Evolutionary conservation across 495 filamentous ascomycete species (phyloP), one percentile per base, ranked within the genome.

Genomic region (Neurospora sp.): DNA sequence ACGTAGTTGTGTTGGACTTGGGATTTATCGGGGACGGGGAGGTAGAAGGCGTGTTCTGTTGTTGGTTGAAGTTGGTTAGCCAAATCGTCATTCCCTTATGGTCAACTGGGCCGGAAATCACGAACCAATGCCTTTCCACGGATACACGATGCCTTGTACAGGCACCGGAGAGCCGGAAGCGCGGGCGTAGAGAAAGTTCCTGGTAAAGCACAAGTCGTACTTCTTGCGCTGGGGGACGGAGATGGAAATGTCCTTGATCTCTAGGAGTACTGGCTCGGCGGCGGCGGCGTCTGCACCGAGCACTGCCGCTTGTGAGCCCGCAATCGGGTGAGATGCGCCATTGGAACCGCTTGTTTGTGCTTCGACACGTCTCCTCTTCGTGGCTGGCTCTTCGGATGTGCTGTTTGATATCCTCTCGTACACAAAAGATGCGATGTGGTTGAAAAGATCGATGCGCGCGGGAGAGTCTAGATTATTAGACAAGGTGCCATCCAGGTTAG

Each of bases 191-290:
- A 98, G 79, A 71, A 89, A 90, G 76, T 83, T 82, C 76, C 85
- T 76, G 78, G 89, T 84, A 82, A 98, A 85, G 82, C 93, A 91
- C 38, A 98, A 83, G 54, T 88, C 92, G 77, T 95, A 90, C 84
- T 98, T 99, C 84, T 98, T 99, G 74, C 96, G 87, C 83, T 93
- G 91, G 19, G 96, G 96, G n/a, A 92, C 87, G 4, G 89, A 86
- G 42, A 94, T 87, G 1, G 92, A 93, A 15, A 94, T 86, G 73
- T 94, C 91, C 74, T 89, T 87, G 62, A 93, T 85, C 73, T 90
- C 89, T 19, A 90, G 81, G 8, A 89, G 77, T 4, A 90, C 79
- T 1, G 83, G 80, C 42, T 89, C 87, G 24, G 78, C 74, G 13
- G 82, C 82, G 45, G 86, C 82, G 36, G 79, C 79, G 28, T 82